These are phyloP conservation scores for Stellera chamaejasme DNA, from an alignment of 345 rosid genomes.

Conservation along the genomic window DNA sequence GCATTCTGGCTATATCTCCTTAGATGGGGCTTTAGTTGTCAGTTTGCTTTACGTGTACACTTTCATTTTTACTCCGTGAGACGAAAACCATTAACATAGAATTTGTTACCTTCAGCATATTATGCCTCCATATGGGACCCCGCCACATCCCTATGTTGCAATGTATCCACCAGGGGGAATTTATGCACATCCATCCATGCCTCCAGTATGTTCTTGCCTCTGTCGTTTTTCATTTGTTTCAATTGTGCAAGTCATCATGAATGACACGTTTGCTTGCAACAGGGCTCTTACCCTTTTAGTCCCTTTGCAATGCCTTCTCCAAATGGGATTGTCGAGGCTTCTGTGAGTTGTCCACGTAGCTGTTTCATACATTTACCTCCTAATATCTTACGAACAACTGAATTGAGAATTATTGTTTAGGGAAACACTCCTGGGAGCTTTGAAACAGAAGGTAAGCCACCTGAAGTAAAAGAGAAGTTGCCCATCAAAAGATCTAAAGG, in stretches of 20 bases:
- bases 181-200: slow-evolving; percentile 90
- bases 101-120: slow-evolving; percentile 54
- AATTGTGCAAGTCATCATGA: slow-evolving; percentile 10
- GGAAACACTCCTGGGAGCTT: slow-evolving; percentile 63
- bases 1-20: no score
- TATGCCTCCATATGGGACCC: slow-evolving; percentile 97
- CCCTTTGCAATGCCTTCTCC: slow-evolving; percentile 96
- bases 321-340: slow-evolving; percentile 77
- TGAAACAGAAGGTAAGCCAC: slow-evolving; percentile 70
- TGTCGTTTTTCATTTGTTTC: slow-evolving; percentile 9
- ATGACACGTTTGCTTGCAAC: slow-evolving; percentile 11
- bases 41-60: no score
- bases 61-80: no score
- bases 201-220: slow-evolving; percentile 55
- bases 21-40: no score
- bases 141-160: slow-evolving; percentile 95
- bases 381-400: slow-evolving; percentile 8
- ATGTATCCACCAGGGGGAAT: slow-evolving; percentile 99
- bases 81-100: slow-evolving; percentile 5
- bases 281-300: slow-evolving; percentile 97
- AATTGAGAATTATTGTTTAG: slow-evolving; percentile 29
- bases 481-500: slow-evolving; percentile 98
- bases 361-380: slow-evolving; percentile 12
- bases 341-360: slow-evolving; percentile 38
- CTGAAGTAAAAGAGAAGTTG: slow-evolving; percentile 87